Evolutionary conservation across 2,329 filamentous ascomycete species (phyloP).

Genomic region (Fusarium scirpi): DNA sequence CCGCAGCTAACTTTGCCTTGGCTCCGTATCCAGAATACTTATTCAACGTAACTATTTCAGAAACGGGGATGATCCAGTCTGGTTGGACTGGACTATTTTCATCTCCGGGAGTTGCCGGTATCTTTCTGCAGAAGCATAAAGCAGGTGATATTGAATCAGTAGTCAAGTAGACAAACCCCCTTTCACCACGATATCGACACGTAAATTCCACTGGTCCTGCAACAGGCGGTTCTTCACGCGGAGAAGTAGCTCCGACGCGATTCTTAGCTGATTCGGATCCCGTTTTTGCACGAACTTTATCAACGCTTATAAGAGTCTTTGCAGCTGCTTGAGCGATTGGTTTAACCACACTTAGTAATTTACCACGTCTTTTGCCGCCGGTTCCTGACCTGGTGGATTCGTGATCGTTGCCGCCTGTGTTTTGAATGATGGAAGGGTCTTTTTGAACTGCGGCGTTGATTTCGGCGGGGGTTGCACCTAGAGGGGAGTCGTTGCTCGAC

Average conservation of each 20-base stretch:
- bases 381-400: slow-evolving; percentile 62
- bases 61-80: slow-evolving; percentile 74
- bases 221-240: not conserved
- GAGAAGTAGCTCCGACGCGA: slow-evolving; percentile 57
- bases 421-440: slow-evolving; percentile 50
- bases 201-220: slow-evolving; percentile 78
- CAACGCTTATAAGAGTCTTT: slow-evolving; percentile 75
- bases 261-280: slow-evolving; percentile 70
- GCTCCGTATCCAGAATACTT: slow-evolving; percentile 83
- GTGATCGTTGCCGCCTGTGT: slow-evolving; percentile 51
- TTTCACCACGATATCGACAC: slow-evolving; percentile 73
- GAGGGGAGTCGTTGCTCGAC: slow-evolving; percentile 41
- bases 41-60: slow-evolving; percentile 76
- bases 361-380: slow-evolving; percentile 52
- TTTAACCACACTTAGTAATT: slow-evolving; percentile 72
- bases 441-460: slow-evolving; percentile 67
- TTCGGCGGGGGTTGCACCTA: slow-evolving; percentile 59
- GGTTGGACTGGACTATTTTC: slow-evolving; percentile 58
- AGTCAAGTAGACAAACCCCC: slow-evolving; percentile 57
- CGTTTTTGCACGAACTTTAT: slow-evolving; percentile 74
- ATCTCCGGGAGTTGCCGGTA: not conserved
- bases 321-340: slow-evolving; percentile 74
- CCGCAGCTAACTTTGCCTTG: slow-evolving; percentile 82
- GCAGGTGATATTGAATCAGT: not conserved
- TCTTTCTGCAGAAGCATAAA: slow-evolving; percentile 14